Evolutionary conservation across 768 basidiomycete species (phyloP).

Genomic region (Lactarius indigo): DNA sequence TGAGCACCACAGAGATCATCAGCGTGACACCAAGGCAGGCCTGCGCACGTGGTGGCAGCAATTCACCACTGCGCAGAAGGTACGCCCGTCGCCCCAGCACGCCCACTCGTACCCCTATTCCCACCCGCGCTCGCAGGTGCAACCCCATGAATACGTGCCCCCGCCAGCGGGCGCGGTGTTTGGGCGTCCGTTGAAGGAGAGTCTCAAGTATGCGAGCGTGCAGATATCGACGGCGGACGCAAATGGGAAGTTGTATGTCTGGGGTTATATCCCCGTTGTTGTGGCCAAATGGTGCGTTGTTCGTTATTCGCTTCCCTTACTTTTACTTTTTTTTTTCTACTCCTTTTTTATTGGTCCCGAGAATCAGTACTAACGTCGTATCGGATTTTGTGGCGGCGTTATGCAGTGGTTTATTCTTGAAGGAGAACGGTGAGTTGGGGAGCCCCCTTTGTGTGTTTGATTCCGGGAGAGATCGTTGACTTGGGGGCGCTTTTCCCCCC

Average conservation of each 20-base stretch:
- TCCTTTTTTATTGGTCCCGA: slow-evolving; percentile 8
- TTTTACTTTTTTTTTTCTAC: slow-evolving; percentile 18
- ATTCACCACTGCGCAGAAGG: slow-evolving; percentile 61
- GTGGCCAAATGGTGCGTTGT: slow-evolving; percentile 88
- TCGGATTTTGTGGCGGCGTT: not conserved
- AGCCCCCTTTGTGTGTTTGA: not conserved
- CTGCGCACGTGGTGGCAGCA: slow-evolving; percentile 83
- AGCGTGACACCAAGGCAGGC: slow-evolving; percentile 13
- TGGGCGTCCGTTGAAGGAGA: slow-evolving; percentile 78
- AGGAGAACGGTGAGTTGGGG: slow-evolving; percentile 76
- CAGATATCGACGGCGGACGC: slow-evolving; percentile 89
- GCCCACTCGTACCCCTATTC: slow-evolving; percentile 1
- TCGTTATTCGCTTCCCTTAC: slow-evolving; percentile 4
- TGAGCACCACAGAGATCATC: slow-evolving; percentile 8
- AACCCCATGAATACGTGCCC: slow-evolving; percentile 30
- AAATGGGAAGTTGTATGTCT: slow-evolving; percentile 80
- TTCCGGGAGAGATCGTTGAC: not conserved
- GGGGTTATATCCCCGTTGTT: slow-evolving; percentile 94
- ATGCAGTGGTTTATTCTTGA: slow-evolving; percentile 83
- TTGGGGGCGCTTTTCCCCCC: not conserved
- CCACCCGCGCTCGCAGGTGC: slow-evolving; percentile 14
- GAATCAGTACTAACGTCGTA: not conserved
- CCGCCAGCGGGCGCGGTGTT: slow-evolving; percentile 59
- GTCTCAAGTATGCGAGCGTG: slow-evolving; percentile 82
- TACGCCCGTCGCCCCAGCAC: slow-evolving; percentile 39